Evolutionary conservation across 495 filamentous ascomycete species (phyloP).

Genomic region (Penicillium subrubescens): DNA sequence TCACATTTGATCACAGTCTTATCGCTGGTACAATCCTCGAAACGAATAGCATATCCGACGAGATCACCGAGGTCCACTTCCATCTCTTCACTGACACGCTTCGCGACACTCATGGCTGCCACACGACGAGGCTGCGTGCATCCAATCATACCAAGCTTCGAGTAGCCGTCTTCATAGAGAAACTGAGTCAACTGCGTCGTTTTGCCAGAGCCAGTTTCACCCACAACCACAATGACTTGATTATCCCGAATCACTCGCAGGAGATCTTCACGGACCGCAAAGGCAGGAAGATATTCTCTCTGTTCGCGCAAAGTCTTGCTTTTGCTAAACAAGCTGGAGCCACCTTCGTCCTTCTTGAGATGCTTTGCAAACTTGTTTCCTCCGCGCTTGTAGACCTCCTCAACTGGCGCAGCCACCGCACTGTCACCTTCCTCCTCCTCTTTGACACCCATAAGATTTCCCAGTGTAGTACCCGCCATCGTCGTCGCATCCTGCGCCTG

Average conservation of each 20-base stretch:
- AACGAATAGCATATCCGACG: conserved; percentile 97
- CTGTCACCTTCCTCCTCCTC: conserved; percentile 88
- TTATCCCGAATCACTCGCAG: conserved; percentile 93
- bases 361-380: conserved; percentile 88
- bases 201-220: conserved; percentile 95
- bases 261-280: conserved; percentile 96
- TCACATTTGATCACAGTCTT: conserved; percentile 90
- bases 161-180: conserved; percentile 91
- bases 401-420: conserved; percentile 73
- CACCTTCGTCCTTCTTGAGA: conserved; percentile 79
- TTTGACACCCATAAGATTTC: conserved; percentile 92
- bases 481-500: conserved; percentile 96
- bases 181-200: conserved; percentile 97
- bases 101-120: conserved; percentile 98
- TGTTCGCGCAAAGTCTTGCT: conserved; percentile 91
- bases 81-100: conserved; percentile 99
- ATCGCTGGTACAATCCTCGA: conserved; percentile 96
- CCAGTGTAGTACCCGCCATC: conserved; percentile 85
- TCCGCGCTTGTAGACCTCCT: conserved; percentile 62
- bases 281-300: conserved; percentile 90
- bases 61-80: conserved; percentile 85
- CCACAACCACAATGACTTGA: conserved; percentile 94
- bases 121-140: conserved; percentile 96
- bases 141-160: conserved; percentile 82
- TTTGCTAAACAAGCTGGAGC: conserved; percentile 88